Percentiles rank a stretch among this genome's conserved stretches.
Conservation (phyloP, 169 alveolate genomes). For the Plasmodium coatneyi region DNA sequence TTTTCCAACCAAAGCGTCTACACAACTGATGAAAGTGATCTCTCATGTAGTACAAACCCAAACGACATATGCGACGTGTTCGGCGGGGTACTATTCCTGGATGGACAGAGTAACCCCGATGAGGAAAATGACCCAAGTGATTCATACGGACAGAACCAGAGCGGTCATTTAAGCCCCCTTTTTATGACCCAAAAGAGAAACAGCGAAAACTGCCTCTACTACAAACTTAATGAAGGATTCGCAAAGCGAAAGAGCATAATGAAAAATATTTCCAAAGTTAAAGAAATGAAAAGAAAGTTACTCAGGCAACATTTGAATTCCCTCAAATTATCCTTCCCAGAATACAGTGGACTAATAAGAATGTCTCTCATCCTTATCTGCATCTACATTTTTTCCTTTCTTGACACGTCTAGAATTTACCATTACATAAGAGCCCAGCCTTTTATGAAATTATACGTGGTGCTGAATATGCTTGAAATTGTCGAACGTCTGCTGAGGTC, state of each 20-base stretch:
- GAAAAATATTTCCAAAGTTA: constrained; percentile 35
- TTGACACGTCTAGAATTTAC: constrained; percentile 90
- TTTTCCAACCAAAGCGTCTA: background rate
- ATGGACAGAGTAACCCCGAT: background rate
- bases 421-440: constrained; percentile 93
- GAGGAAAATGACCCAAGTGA: background rate
- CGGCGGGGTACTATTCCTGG: background rate
- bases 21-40: background rate
- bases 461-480: constrained; percentile 91
- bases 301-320: constrained; percentile 55
- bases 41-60: background rate
- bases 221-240: constrained; percentile 8
- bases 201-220: constrained; percentile 1
- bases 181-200: constrained; percentile 6
- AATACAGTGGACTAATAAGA: constrained; percentile 82
- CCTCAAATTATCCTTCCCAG: constrained; percentile 75
- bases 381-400: constrained; percentile 82
- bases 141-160: background rate
- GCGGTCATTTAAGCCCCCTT: background rate
- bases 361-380: constrained; percentile 82
- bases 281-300: constrained; percentile 42
- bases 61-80: background rate
- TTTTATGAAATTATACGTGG: constrained; percentile 89
- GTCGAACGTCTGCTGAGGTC: constrained; percentile 90
- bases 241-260: constrained; percentile 6